Percentiles rank a stretch among this genome's conserved stretches.
phyloP scores from a whole-genome alignment of 306 rosid species.

The Erythrophleum fordii region DNA sequence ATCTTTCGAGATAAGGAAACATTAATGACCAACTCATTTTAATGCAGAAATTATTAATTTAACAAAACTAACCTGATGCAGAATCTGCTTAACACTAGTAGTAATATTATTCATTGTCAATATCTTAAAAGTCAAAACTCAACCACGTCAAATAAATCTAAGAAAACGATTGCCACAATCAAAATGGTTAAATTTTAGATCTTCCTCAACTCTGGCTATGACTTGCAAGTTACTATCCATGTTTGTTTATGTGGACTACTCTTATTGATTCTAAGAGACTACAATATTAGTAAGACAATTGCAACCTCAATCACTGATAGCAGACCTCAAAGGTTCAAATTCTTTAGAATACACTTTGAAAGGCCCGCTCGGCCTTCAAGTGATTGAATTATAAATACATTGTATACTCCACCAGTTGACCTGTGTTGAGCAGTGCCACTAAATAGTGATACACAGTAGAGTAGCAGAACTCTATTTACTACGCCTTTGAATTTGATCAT shows the following conservation, averaged over 20 bases:
- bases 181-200: background rate
- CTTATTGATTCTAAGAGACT: background rate
- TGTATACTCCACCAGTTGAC: too few species aligned
- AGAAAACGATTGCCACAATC: background rate
- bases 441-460: background rate
- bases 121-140: background rate
- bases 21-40: background rate
- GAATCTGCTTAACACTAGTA: background rate
- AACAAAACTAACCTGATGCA: background rate
- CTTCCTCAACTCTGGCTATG: background rate
- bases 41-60: background rate
- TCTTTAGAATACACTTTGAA: background rate
- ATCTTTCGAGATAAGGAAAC: background rate
- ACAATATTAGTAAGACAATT: background rate
- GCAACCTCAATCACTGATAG: background rate
- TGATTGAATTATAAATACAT: background rate
- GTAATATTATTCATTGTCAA: background rate
- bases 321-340: background rate
- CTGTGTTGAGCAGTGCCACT: background rate
- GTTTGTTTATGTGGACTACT: background rate
- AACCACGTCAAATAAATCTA: conserved; percentile 1
- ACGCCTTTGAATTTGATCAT: background rate
- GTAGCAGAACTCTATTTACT: background rate
- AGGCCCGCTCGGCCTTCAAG: background rate
- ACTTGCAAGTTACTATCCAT: background rate